phyloP scores from a whole-genome alignment of 2,329 filamentous ascomycete genomes.

The Fusarium nurragi region DNA sequence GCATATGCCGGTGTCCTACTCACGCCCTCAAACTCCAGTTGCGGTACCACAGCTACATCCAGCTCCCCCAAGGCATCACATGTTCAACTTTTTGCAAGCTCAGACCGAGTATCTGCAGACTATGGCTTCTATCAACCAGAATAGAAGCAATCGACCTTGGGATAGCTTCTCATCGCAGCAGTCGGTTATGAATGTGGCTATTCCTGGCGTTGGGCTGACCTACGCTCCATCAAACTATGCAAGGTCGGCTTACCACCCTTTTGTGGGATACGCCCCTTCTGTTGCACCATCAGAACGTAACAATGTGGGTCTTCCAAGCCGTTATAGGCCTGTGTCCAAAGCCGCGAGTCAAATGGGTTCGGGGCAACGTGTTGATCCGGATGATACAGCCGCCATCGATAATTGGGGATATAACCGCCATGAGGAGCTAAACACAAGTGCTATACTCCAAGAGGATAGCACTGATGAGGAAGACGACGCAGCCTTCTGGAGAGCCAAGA shows the following conservation, averaged over 20 bases:
- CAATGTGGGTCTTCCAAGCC: slow-evolving; percentile 28
- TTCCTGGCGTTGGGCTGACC: background rate
- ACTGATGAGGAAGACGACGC: slow-evolving; percentile 18
- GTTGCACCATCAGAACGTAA: slow-evolving; percentile 30
- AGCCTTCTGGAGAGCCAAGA: slow-evolving; percentile 23
- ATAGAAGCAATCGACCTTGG: background rate
- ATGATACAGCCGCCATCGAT: background rate
- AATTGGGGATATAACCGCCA: background rate
- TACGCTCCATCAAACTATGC: slow-evolving; percentile 17
- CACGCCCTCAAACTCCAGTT: slow-evolving; percentile 11
- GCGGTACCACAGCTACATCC: background rate
- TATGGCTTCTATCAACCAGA: slow-evolving; percentile 12
- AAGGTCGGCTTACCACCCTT: slow-evolving; percentile 5
- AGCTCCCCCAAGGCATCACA: background rate
- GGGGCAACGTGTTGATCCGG: background rate
- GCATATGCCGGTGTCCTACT: background rate
- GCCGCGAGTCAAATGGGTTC: background rate
- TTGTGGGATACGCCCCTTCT: slow-evolving; percentile 10
- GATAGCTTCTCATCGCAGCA: background rate
- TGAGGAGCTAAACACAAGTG: background rate
- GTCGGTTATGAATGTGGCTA: background rate
- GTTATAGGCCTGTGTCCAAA: slow-evolving; percentile 29
- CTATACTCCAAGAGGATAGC: background rate
- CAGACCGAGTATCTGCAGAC: slow-evolving; percentile 18
- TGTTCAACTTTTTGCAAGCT: slow-evolving; percentile 22